A percentile compares a stretch with the other conserved stretches of the same genome.
These are phyloP conservation scores for Colletotrichum sansevieriae DNA, from an alignment of 2,329 filamentous ascomycete genomes.

Conservation along the genomic window DNA sequence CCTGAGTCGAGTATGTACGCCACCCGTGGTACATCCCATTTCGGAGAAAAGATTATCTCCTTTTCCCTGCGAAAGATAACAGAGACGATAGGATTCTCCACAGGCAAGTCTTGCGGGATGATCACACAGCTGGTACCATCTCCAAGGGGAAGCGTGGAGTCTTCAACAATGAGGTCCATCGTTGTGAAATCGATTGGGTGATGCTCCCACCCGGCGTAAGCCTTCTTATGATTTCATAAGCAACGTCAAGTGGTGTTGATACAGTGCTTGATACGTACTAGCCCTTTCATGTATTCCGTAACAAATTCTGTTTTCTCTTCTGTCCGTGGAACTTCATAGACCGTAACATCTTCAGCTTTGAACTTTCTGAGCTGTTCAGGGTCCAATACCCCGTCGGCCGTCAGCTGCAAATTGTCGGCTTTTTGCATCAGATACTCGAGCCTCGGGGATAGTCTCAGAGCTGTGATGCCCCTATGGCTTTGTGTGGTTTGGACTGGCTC, in stretches of 20 bases:
- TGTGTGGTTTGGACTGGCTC: background rate
- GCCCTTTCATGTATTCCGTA: background rate
- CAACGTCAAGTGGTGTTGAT: background rate
- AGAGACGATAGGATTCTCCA: background rate
- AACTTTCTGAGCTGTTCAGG: background rate
- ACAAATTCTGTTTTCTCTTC: background rate
- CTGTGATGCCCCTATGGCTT: background rate
- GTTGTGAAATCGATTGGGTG: background rate
- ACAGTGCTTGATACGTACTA: background rate
- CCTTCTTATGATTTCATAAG: background rate
- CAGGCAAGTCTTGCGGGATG: background rate
- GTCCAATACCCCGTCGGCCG: background rate
- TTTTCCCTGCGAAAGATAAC: background rate
- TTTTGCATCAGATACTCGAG: background rate
- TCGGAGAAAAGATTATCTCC: background rate
- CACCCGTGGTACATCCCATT: background rate
- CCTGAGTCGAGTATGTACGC: background rate
- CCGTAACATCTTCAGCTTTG: background rate
- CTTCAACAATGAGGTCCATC: background rate
- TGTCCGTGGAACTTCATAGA: background rate
- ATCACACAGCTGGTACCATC: background rate
- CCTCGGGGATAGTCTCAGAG: background rate
- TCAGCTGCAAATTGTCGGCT: background rate
- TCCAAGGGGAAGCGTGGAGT: background rate
- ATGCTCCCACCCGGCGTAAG: background rate